phyloP scores from a whole-genome alignment of 169 alveolate genomes.

The Prorocentrum cordatum region DNA sequence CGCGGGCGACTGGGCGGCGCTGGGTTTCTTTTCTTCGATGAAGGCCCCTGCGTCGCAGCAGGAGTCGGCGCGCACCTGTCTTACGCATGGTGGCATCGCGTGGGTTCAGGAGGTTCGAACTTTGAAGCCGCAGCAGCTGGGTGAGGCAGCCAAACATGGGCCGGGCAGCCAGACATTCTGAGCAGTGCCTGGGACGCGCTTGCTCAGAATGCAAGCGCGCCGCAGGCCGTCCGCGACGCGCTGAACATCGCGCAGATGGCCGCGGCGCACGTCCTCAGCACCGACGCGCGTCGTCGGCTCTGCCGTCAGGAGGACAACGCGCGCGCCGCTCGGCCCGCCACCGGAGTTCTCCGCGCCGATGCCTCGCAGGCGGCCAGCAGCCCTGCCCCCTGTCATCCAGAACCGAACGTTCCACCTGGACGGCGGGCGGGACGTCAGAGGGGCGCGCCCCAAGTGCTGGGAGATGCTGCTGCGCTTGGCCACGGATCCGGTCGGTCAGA shows the following conservation, averaged over 20 bases:
- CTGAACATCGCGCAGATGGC: not conserved
- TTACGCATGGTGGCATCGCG: not conserved
- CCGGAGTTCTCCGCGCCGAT: not conserved
- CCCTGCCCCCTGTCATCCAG: no score
- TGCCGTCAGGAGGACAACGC: not conserved
- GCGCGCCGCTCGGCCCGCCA: not conserved
- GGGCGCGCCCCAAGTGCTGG: not conserved
- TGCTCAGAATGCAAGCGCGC: not conserved
- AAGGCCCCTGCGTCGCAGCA: no score
- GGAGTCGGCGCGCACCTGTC: no score
- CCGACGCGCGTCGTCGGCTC: conserved; percentile 14
- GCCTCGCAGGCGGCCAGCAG: conserved; percentile 13
- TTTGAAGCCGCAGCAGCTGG: not conserved
- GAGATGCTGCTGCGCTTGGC: conserved; percentile 18
- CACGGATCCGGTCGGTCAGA: not conserved
- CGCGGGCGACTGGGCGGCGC: no score
- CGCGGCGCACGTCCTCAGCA: not conserved
- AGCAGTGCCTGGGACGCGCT: not conserved
- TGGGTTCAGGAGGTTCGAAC: not conserved
- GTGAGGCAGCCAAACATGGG: not conserved
- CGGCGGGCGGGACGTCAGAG: no score
- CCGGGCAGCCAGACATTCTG: no score
- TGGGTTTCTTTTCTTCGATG: no score
- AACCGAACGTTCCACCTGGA: no score
- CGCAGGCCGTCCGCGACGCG: not conserved